Conservation (phyloP, 75 land plant species). For the Pseudotsuga menziesii region DNA sequence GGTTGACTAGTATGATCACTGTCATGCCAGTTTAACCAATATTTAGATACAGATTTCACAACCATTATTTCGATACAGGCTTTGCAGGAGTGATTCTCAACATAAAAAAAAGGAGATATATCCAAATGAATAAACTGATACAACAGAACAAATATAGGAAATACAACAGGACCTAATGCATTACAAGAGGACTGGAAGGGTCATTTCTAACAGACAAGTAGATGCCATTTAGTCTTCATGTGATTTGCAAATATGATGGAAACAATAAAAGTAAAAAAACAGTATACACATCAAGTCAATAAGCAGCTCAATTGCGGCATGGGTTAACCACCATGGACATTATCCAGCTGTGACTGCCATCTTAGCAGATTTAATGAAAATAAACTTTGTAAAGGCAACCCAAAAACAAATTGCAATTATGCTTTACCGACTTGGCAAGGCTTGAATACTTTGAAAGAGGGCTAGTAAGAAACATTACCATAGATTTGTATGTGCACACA, state of each 20-base stretch:
- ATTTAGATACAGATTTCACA: not conserved
- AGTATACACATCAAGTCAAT: not conserved
- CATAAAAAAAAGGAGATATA: not conserved
- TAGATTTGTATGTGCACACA: not conserved
- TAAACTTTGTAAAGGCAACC: not conserved
- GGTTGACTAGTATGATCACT: not conserved
- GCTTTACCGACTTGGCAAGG: not conserved
- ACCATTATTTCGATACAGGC: not conserved
- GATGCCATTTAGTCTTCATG: not conserved
- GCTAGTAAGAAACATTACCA: slow-evolving; percentile 6
- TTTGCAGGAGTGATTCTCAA: not conserved
- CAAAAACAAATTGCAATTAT: not conserved
- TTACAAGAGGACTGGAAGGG: not conserved
- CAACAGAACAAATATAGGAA: not conserved
- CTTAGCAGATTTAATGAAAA: not conserved
- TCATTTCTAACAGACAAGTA: not conserved
- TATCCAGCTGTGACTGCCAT: slow-evolving; percentile 1
- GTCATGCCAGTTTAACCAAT: not conserved
- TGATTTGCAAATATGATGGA: not conserved
- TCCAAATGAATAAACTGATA: not conserved
- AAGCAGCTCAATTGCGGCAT: not conserved
- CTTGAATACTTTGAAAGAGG: not conserved
- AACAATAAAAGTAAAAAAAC: not conserved
- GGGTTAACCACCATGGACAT: not conserved
- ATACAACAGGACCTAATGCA: not conserved